Evolutionary conservation across 2,329 filamentous ascomycete genomes (phyloP).

Genomic region (Venturia effusa): DNA sequence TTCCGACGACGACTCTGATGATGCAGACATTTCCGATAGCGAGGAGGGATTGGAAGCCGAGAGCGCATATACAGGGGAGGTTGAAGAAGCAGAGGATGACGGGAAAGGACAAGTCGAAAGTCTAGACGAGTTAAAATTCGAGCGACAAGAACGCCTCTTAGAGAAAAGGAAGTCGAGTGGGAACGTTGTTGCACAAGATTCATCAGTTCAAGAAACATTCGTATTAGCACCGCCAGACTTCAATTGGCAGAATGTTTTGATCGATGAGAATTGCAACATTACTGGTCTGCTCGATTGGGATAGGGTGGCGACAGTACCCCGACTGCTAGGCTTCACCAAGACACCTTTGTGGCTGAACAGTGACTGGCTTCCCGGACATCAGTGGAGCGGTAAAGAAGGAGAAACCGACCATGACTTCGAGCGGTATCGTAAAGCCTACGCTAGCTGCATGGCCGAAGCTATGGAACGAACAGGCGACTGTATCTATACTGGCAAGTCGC

Average conservation of each 20-base stretch:
- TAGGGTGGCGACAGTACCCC: background rate
- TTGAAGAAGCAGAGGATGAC: background rate
- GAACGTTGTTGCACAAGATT: background rate
- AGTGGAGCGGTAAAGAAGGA: background rate
- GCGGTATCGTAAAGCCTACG: slow-evolving; percentile 6
- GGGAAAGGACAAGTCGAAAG: background rate
- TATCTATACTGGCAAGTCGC: background rate
- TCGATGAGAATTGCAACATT: slow-evolving; percentile 14
- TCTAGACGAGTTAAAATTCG: background rate
- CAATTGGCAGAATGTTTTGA: slow-evolving; percentile 16
- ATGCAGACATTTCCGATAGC: background rate
- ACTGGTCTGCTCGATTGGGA: slow-evolving; percentile 16
- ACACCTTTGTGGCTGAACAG: background rate
- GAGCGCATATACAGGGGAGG: background rate
- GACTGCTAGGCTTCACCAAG: background rate
- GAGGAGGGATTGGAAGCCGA: background rate
- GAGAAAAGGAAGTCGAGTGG: background rate
- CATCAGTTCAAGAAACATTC: background rate
- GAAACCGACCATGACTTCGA: background rate
- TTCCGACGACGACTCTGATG: background rate
- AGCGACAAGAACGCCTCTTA: background rate
- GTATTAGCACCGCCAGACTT: slow-evolving; percentile 9
- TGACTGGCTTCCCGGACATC: background rate
- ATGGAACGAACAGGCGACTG: background rate
- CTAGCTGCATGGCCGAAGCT: background rate